These are phyloP conservation scores for Danielia oregonensis DNA, from an alignment of 805 yeast species.

Conservation along the genomic window DNA sequence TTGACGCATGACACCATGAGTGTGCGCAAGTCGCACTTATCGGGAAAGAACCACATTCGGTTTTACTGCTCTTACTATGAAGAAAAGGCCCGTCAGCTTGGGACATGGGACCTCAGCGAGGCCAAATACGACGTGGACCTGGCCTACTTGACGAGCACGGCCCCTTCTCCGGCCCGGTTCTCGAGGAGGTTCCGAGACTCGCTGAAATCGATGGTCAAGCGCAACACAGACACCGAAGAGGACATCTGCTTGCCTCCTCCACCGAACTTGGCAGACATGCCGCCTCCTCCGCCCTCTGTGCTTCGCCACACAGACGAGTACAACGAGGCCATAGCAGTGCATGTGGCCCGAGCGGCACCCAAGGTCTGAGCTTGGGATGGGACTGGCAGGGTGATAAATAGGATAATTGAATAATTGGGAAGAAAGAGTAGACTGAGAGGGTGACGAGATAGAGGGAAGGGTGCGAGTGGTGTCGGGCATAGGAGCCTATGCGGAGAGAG, in stretches of 20 bases:
- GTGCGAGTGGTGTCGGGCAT: no score
- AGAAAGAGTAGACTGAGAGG: no score
- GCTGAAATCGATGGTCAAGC: slow-evolving; percentile 12
- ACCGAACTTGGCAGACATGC: slow-evolving; percentile 12
- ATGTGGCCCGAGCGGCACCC: slow-evolving; percentile 11
- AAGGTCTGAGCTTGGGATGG: no score
- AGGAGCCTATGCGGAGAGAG: no score
- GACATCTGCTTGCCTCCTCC: slow-evolving; percentile 18
- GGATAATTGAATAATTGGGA: no score
- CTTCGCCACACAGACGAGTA: slow-evolving; percentile 12
- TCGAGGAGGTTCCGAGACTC: slow-evolving; percentile 10
- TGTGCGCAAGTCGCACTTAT: slow-evolving; percentile 75
- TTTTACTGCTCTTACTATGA: slow-evolving; percentile 75
- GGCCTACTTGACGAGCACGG: slow-evolving; percentile 29
- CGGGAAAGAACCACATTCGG: slow-evolving; percentile 72
- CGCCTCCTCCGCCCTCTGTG: slow-evolving; percentile 17
- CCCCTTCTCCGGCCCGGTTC: slow-evolving; percentile 21
- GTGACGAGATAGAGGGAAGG: no score
- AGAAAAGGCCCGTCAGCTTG: slow-evolving; percentile 27
- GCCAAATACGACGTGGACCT: slow-evolving; percentile 34
- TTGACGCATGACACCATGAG: slow-evolving; percentile 86
- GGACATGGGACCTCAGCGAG: slow-evolving; percentile 29
- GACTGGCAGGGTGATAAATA: no score
- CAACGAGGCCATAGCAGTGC: slow-evolving; percentile 9
- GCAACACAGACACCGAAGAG: slow-evolving; percentile 9